Evolutionary conservation across 1,284 basidiomycete genomes (phyloP), one percentile per base, ranked within the genome.

Genomic region (Moesziomyces globuligerus): DNA sequence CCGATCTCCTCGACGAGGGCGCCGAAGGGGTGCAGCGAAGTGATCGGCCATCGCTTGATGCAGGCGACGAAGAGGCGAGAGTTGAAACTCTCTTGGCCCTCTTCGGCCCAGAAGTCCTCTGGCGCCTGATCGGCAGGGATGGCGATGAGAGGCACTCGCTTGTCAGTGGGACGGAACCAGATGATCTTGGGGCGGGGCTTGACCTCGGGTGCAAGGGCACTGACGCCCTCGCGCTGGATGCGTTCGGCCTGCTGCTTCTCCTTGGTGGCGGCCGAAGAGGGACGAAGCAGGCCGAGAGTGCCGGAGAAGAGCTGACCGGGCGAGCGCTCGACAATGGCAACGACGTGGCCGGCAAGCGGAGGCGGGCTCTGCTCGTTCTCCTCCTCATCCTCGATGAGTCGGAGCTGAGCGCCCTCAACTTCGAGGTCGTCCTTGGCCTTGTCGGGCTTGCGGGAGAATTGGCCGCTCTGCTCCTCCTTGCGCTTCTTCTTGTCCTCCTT

Each of bases 401-500:
- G 91, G 71, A 98, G 85, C 9, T 94, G 95, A 83, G 98, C 95
- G 7, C 96, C 96, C 85, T 99, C 96, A 32, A 99, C 96, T 83
- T 99, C 96, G 25, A 98, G 94, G 78, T 98, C 96, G 80, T 99
- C 96, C 85, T 97, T 97, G 87, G 98, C 98, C 88, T 99, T 99
- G 86, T 98, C 96, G 73, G 94, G 91, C 85, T 92, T 94, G 79
- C 94, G 90, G 46, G 89, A 89, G 23, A 52, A 24, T 46, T 85
- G 85, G 76, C 94, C 92, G 83, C 93, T 96, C 80, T 94, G 94
- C 85, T 99, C 96, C 85, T 99, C 96, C 88, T 99, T 99, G 52
- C 78, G 73, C 72, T 78, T 77, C 73, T 82, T 82, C 78, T 99
- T 99, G 86, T 98, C 96, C 83, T 98, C 95, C 86, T 99, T 99